Conservation (phyloP, 75 land plant species). For the Pseudotsuga menziesii region DNA sequence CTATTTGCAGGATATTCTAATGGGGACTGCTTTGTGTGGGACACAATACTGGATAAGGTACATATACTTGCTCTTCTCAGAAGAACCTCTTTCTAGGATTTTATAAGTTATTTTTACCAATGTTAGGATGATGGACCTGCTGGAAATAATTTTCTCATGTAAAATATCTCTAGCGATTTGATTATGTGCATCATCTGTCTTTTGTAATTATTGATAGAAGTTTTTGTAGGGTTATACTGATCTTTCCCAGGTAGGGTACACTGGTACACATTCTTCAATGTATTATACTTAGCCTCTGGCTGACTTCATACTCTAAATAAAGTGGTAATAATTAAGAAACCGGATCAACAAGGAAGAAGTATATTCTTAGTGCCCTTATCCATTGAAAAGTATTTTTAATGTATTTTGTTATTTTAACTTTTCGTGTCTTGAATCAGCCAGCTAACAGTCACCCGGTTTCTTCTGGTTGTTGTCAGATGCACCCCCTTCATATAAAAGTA, state of each 20-base stretch:
- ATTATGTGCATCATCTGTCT: neutral
- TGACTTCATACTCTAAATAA: too few relatives aligned
- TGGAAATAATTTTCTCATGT: neutral
- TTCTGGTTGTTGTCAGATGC: too few relatives aligned
- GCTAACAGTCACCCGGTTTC: too few relatives aligned
- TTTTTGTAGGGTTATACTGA: neutral
- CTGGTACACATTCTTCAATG: neutral
- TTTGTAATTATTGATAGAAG: neutral
- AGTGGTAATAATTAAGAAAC: too few relatives aligned
- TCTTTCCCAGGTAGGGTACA: neutral
- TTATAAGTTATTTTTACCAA: neutral
- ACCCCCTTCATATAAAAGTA: too few relatives aligned
- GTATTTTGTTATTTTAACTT: too few relatives aligned
- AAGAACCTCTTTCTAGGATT: neutral
- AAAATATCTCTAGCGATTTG: neutral
- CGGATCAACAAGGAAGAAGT: neutral
- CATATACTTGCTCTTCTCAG: neutral
- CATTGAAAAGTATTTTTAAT: neutral
- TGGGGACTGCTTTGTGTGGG: conserved; percentile 93
- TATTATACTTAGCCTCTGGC: too few relatives aligned
- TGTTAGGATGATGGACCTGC: neutral
- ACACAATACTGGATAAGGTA: conserved; percentile 80
- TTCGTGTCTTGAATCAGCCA: too few relatives aligned
- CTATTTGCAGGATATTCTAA: conserved; percentile 89
- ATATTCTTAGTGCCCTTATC: neutral